Evolutionary conservation across 768 basidiomycete species (phyloP).

Genomic region (Leucocoprinus sp.): DNA sequence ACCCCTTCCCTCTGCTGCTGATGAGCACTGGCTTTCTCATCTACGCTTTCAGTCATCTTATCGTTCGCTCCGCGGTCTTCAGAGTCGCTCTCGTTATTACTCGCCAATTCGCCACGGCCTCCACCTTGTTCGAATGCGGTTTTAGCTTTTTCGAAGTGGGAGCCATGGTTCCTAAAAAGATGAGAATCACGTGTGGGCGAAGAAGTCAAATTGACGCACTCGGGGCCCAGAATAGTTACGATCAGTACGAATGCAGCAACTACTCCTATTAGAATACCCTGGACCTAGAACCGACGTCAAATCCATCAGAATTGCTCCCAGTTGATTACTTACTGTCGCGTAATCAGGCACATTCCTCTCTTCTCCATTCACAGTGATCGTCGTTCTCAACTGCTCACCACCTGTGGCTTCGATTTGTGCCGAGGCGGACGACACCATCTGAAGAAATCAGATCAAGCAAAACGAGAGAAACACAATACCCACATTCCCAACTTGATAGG

Average conservation of each 20-base stretch:
- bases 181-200: neutral
- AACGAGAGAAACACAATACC: conserved; percentile 17
- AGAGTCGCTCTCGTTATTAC: conserved; percentile 15
- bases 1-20: neutral
- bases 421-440: conserved; percentile 64
- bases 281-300: conserved; percentile 35
- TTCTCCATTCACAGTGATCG: conserved; percentile 36
- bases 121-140: conserved; percentile 75
- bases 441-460: neutral
- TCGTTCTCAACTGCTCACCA: conserved; percentile 46
- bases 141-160: conserved; percentile 80
- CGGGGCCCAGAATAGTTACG: conserved; percentile 70
- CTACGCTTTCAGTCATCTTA: neutral
- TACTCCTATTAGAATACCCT: conserved; percentile 82
- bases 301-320: conserved; percentile 5
- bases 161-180: conserved; percentile 53
- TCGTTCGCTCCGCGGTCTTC: neutral
- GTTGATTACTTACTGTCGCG: conserved; percentile 1
- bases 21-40: conserved; percentile 1
- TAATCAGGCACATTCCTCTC: conserved; percentile 34
- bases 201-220: conserved; percentile 33
- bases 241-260: conserved; percentile 73
- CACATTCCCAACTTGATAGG: conserved; percentile 77
- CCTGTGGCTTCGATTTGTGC: conserved; percentile 79
- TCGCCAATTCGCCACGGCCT: conserved; percentile 34